Percentiles rank a stretch among this genome's conserved stretches.
phyloP scores from a whole-genome alignment of 1,284 basidiomycete genomes.

The Papiliotrema terrestris region DNA sequence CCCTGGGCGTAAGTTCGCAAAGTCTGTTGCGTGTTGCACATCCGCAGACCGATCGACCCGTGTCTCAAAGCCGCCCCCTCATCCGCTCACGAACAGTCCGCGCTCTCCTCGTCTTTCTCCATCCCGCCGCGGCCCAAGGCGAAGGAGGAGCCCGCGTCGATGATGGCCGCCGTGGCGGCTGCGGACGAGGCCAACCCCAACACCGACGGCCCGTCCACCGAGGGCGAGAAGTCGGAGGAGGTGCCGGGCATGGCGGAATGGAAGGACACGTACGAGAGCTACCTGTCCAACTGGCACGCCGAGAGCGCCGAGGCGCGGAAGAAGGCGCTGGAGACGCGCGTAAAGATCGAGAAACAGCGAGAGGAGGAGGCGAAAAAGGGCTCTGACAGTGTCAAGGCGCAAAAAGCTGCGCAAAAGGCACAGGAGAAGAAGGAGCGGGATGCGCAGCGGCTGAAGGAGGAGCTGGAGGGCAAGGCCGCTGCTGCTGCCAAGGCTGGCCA shows the following conservation, averaged over 20 bases:
- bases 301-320: conserved; percentile 68
- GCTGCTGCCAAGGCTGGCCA: conserved; percentile 9
- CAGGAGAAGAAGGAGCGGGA: conserved; percentile 24
- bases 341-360: conserved; percentile 59
- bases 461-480: conserved; percentile 29
- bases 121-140: conserved; percentile 36
- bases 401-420: conserved; percentile 18
- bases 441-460: conserved; percentile 17
- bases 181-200: conserved; percentile 7
- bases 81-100: conserved; percentile 26
- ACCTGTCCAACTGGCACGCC: conserved; percentile 67
- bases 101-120: conserved; percentile 43
- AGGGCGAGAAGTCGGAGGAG: conserved; percentile 5
- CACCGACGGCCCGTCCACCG: conserved; percentile 6
- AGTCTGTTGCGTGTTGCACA: too few species aligned
- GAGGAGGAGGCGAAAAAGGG: conserved; percentile 24
- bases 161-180: conserved; percentile 12
- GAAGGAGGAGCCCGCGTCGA: conserved; percentile 11
- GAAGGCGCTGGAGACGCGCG: conserved; percentile 70
- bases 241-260: conserved; percentile 47
- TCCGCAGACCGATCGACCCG: too few species aligned
- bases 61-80: too few species aligned
- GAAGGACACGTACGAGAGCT: conserved; percentile 65
- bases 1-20: too few species aligned
- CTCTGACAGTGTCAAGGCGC: conserved; percentile 23